phyloP scores from a whole-genome alignment of 2,329 filamentous ascomycete genomes.

The Neonectria ditissima region DNA sequence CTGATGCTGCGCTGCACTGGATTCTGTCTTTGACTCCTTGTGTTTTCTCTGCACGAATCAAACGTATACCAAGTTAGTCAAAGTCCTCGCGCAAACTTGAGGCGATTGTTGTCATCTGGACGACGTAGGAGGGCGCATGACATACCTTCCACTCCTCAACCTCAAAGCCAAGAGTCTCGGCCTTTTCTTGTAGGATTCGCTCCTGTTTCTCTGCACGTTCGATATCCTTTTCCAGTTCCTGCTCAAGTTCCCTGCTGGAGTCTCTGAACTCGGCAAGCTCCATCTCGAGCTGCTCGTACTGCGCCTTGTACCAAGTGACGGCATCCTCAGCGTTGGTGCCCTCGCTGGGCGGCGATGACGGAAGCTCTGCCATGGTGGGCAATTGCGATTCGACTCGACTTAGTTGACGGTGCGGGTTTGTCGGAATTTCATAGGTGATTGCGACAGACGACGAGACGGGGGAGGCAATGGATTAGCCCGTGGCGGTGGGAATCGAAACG shows the following conservation, averaged over 20 bases:
- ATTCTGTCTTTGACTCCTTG: conserved; percentile 92
- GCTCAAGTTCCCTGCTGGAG: conserved; percentile 93
- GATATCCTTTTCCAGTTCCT: conserved; percentile 95
- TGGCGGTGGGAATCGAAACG: conserved; percentile 3
- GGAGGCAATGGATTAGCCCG: conserved; percentile 8
- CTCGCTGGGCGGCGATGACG: conserved; percentile 71
- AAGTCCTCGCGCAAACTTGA: conserved; percentile 8
- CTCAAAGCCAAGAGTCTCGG: conserved; percentile 85
- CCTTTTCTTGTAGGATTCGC: conserved; percentile 85
- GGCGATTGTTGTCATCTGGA: not conserved
- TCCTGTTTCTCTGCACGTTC: conserved; percentile 96
- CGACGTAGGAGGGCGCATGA: conserved; percentile 17
- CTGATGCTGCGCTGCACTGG: conserved; percentile 82
- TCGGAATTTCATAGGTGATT: conserved; percentile 33
- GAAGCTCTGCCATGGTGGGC: conserved; percentile 65
- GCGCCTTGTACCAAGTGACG: conserved; percentile 92
- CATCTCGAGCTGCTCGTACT: conserved; percentile 91
- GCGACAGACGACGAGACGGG: conserved; percentile 13
- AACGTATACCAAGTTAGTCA: conserved; percentile 32
- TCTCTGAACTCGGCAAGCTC: conserved; percentile 95
- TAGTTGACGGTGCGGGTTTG: conserved; percentile 22
- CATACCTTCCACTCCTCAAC: conserved; percentile 98
- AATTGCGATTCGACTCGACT: conserved; percentile 27
- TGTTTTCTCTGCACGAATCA: conserved; percentile 79
- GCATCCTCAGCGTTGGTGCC: conserved; percentile 75